These are phyloP conservation scores for Aureobasidium sp. DNA, from an alignment of 2,329 filamentous ascomycete species.

Conservation along the genomic window DNA sequence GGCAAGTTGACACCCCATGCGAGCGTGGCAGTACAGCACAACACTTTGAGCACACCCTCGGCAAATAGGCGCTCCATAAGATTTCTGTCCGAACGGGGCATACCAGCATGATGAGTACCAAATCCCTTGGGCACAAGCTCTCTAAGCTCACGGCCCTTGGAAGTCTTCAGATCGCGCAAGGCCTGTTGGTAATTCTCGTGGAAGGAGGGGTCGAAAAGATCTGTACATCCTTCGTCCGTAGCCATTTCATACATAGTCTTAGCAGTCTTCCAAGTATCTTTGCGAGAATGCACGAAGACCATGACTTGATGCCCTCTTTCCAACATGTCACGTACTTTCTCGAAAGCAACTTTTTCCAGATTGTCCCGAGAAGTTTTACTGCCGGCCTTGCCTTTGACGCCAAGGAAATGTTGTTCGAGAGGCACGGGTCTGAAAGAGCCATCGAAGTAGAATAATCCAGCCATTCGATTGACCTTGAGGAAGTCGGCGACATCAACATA, in stretches of 20 bases:
- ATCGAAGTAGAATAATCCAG: conserved; percentile 95
- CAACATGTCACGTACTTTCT: conserved; percentile 93
- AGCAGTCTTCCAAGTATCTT: conserved; percentile 86
- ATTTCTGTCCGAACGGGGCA: conserved; percentile 90
- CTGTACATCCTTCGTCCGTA: conserved; percentile 66
- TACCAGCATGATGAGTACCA: conserved; percentile 92
- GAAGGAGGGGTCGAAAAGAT: conserved; percentile 73
- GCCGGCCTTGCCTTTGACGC: conserved; percentile 84
- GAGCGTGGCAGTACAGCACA: conserved; percentile 95
- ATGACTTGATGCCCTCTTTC: conserved; percentile 91
- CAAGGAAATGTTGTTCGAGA: conserved; percentile 93
- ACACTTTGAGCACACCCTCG: conserved; percentile 88
- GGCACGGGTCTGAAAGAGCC: conserved; percentile 92
- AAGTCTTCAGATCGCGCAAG: conserved; percentile 75
- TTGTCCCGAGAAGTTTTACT: conserved; percentile 80
- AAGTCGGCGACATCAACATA: conserved; percentile 97
- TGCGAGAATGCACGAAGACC: conserved; percentile 97
- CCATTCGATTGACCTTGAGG: conserved; percentile 86
- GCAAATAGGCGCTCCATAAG: conserved; percentile 89
- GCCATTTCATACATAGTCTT: conserved; percentile 82
- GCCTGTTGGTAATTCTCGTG: conserved; percentile 78
- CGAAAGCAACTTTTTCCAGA: conserved; percentile 77
- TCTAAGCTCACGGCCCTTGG: conserved; percentile 76
- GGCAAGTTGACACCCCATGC: conserved; percentile 99
- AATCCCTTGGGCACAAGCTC: conserved; percentile 87